Percentiles rank a stretch among this genome's conserved stretches.
Evolutionary conservation across 2,329 filamentous ascomycete genomes (phyloP).

Genomic region (Gaeumannomyces tritici): DNA sequence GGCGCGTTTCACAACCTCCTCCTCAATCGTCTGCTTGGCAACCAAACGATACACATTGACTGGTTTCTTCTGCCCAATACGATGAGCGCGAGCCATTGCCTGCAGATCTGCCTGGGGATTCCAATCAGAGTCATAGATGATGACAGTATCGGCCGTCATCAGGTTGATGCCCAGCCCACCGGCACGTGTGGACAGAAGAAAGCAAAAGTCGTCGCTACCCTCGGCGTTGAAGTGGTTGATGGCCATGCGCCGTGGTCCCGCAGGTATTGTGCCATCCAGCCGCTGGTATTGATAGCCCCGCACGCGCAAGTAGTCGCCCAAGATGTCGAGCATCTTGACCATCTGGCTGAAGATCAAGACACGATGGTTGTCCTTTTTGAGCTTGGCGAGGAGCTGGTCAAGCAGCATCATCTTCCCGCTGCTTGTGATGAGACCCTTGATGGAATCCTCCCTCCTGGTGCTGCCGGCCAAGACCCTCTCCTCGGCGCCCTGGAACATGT

Average conservation of each 20-base stretch:
- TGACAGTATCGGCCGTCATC: slow-evolving; percentile 96
- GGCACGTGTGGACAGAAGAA: slow-evolving; percentile 87
- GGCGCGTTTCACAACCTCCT: slow-evolving; percentile 91
- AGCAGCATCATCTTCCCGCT: slow-evolving; percentile 99
- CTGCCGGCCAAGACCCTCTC: slow-evolving; percentile 77
- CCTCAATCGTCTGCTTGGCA: slow-evolving; percentile 96
- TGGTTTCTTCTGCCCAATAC: slow-evolving; percentile 92
- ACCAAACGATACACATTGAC: slow-evolving; percentile 95
- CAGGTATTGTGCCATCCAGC: slow-evolving; percentile 88
- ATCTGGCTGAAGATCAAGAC: slow-evolving; percentile 99
- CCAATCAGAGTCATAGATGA: slow-evolving; percentile 98
- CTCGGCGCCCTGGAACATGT: slow-evolving; percentile 94
- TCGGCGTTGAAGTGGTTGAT: slow-evolving; percentile 99
- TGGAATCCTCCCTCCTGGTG: slow-evolving; percentile 74
- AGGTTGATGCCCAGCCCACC: slow-evolving; percentile 98
- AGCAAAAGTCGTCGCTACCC: slow-evolving; percentile 91
- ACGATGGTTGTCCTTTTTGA: slow-evolving; percentile 87
- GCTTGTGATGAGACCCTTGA: slow-evolving; percentile 89
- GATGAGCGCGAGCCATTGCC: slow-evolving; percentile 95
- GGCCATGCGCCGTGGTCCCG: slow-evolving; percentile 77
- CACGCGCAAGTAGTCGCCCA: slow-evolving; percentile 86
- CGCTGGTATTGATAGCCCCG: slow-evolving; percentile 94
- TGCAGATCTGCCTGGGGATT: slow-evolving; percentile 97
- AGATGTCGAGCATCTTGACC: slow-evolving; percentile 96
- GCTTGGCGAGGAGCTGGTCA: slow-evolving; percentile 86